Base-by-base conservation (phyloP, 306 rosid species). In the Pueraria montana region DNA sequence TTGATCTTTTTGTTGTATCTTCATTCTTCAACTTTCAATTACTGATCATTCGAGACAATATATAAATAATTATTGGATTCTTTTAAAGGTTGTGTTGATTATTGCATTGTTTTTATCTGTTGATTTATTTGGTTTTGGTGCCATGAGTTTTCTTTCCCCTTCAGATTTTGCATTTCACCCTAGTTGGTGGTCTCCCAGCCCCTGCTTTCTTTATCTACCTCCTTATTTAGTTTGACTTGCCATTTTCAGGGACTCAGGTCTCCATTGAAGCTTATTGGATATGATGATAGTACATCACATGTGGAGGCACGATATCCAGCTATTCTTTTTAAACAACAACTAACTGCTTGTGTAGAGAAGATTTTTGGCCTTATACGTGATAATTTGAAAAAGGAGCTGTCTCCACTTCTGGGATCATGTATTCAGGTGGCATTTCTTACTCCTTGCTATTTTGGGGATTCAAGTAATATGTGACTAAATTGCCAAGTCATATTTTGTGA, bases 281-380 rank as follows among this genome's bases (percentile, higher is more conserved):
- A 89, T 81, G 97, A 92, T 69, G 94, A 94, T 85, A 91, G 92
- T 50, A 52, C 84, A 34, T 88, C 95, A 56, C 97, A 89, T 65
- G 87, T 94, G 42, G 98, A 94, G 87, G 98, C 97, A 38, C 91
- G 91, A 83, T 94, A 92, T 86, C 98, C 98, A 10, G 98, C 98
- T 61, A 91, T 94, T 77, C 83, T 94, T 74, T 94, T 94, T 86
- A 94, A 92, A 83, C 98, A 94, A 67, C 98, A 94, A 76, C 86
- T 94, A 46, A 94, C 98, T 72, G 97, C 98, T 82, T 92, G 95
- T n/a, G 94, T 94, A 43, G 98, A 94, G 88, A 94, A 92, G 91
- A 92, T 94, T 61, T 94, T 91, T 82, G 98, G 98, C 71, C 77
- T 94, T 82, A 92, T 94, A 81, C 95, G 98, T 65, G 98, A 94